Base-by-base conservation (phyloP, 106 monocot species). In the Phalaenopsis equestris region DNA sequence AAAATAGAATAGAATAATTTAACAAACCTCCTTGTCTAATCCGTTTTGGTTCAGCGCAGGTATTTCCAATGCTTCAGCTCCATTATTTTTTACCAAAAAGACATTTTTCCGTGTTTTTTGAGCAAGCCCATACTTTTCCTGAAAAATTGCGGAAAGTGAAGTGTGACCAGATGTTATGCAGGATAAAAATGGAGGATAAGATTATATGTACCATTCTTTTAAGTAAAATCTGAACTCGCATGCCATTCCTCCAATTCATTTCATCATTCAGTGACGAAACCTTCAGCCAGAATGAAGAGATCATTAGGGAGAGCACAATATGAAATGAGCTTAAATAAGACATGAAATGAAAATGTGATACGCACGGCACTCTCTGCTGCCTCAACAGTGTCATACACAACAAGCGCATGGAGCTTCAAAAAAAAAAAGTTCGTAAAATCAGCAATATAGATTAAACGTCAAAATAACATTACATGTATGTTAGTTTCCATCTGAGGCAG, bases 161-260 rank as follows among this genome's bases (percentile, higher is more conserved):
- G 37, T 17, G 78, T 83, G 18, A 30, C 43, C 81, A 24, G 24
- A 75, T 12, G 19, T 3, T 42, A 19, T 41, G 15, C 48, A 72
- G 3, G 43, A 70, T 39, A 70, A 70, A 38, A 37, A 70, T 70
- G 14, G 15, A 81, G n/a, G 7, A 84, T n/a, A 5, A 72, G 6
- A 70, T 11, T 8, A 17, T 47, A 74, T 48, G 55, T 80, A 95
- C 92, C 85, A 80, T 83, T 75, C 83, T 67, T 74, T 88, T 93
- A 2, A 42, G 38, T 74, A 96, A 78, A 79, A 85, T 78, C 80
- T 88, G 84, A 46, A 96, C 96, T 37, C 83, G 86, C 82, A 96
- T 83, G 21, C 97, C 97, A 81, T 77, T 92, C 79, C 97, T 92
- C 94, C 94, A 96, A 80, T 91, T 87, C 42, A 79, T 92, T 81